Base-by-base conservation (phyloP, 2,329 filamentous ascomycete genomes). In the Neocatenulostroma microsporum region DNA sequence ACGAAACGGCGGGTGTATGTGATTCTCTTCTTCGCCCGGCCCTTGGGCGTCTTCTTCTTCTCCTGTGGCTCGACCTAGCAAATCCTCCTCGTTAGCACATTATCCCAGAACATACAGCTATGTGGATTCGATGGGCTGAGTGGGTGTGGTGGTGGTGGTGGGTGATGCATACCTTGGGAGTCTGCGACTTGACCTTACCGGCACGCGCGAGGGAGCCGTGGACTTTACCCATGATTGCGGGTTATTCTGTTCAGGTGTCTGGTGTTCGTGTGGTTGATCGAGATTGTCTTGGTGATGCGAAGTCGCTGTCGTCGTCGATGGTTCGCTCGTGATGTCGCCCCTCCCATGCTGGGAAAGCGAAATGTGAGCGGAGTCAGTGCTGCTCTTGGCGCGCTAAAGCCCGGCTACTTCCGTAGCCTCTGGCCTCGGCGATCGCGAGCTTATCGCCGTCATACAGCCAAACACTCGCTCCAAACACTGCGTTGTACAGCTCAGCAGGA, bases 151-250 rank as follows among this genome's bases (percentile, higher is more conserved):
- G n/a, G n/a, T n/a, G n/a, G n/a, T n/a, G n/a, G n/a, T n/a, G n/a
- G n/a, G n/a, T n/a, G n/a, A n/a, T n/a, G n/a, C 21, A 36, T 76
- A 87, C 83, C 80, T 89, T 88, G 63, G 84, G 84, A 58, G 84
- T 89, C 72, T 89, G 84, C 73, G 84, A 89, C 83, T 94, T 93
- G 80, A 94, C 87, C 79, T 94, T 94, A 75, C 86, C 86, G 73
- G 84, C 85, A 86, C 85, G 84, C 69, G 84, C 84, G 71, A 91
- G 82, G 66, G 84, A 91, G 69, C 84, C 84, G 82, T 89, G 84
- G 70, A 89, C 84, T 75, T 89, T 89, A 74, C 84, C 84, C 84
- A 89, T 88, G 69, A 67, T 83, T 71, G 72, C 66, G 66, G 61
- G 65, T 46, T 37, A 43, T 40, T 29, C 33, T 24, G 31, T 26